Evolutionary conservation across 805 yeast genomes (phyloP).

Genomic region (Saccharomycopsis fermentans): DNA sequence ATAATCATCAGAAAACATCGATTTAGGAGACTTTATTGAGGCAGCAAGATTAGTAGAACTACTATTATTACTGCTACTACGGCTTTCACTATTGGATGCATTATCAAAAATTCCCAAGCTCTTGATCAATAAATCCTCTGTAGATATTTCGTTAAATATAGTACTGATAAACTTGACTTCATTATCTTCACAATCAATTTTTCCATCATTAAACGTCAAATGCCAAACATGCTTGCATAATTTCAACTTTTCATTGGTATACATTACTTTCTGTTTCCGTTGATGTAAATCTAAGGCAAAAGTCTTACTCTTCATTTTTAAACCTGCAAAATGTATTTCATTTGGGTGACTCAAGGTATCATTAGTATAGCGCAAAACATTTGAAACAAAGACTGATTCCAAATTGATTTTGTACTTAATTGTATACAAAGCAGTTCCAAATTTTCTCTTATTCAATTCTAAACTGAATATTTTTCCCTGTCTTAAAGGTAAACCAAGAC

Average conservation of each 20-base stretch:
- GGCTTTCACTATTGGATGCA: slow-evolving; percentile 1
- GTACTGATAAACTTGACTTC: slow-evolving; percentile 64
- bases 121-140: slow-evolving; percentile 32
- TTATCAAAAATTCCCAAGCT: slow-evolving; percentile 22
- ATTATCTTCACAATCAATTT: slow-evolving; percentile 55
- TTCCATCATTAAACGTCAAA: slow-evolving; percentile 56
- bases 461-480: slow-evolving; percentile 59
- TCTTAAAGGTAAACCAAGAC: slow-evolving; percentile 66
- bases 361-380: slow-evolving; percentile 52
- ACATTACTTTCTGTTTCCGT: slow-evolving; percentile 32
- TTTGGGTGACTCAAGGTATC: slow-evolving; percentile 34
- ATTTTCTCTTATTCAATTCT: slow-evolving; percentile 34
- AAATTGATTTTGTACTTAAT: slow-evolving; percentile 64
- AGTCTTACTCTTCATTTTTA: slow-evolving; percentile 44
- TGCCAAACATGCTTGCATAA: slow-evolving; percentile 36
- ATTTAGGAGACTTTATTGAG: background rate
- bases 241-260: slow-evolving; percentile 35
- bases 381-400: slow-evolving; percentile 60
- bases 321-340: slow-evolving; percentile 43
- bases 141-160: slow-evolving; percentile 45
- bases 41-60: slow-evolving; percentile 13
- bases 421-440: slow-evolving; percentile 61
- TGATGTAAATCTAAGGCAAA: slow-evolving; percentile 58
- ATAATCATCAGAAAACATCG: background rate
- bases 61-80: slow-evolving; percentile 17